Percentiles rank a stretch among this genome's conserved stretches.
Conservation (phyloP, 352 stramenopile species). For the Phytophthora quininea region DNA sequence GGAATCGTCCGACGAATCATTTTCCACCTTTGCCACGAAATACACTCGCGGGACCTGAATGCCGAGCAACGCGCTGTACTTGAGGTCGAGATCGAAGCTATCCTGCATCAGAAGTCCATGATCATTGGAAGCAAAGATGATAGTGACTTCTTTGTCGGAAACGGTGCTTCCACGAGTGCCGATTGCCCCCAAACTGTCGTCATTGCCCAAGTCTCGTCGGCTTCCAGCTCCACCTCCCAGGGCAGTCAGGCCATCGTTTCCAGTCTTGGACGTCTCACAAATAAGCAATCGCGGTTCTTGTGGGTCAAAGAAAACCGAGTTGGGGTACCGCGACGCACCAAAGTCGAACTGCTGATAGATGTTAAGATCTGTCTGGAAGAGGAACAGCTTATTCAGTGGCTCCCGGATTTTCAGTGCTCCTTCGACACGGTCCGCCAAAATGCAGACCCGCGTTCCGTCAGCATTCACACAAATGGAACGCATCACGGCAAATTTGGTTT, state of each 20-base stretch:
- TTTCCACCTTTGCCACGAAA: slow-evolving; percentile 64
- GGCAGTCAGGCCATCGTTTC: slow-evolving; percentile 29
- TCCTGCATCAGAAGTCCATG: slow-evolving; percentile 93
- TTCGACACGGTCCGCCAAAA: slow-evolving; percentile 85
- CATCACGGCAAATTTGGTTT: slow-evolving; percentile 60
- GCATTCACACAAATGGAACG: slow-evolving; percentile 85
- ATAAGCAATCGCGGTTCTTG: slow-evolving; percentile 87
- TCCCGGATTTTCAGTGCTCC: slow-evolving; percentile 80
- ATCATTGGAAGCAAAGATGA: slow-evolving; percentile 93
- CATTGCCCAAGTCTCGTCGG: slow-evolving; percentile 24
- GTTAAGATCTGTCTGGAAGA: slow-evolving; percentile 92
- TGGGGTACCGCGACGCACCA: slow-evolving; percentile 67
- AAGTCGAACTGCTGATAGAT: slow-evolving; percentile 92
- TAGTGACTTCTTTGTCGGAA: slow-evolving; percentile 87
- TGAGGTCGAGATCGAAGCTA: slow-evolving; percentile 84
- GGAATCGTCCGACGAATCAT: slow-evolving; percentile 39
- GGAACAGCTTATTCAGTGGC: slow-evolving; percentile 85
- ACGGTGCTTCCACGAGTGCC: slow-evolving; percentile 33
- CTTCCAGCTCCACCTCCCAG: neutral
- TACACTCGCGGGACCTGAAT: slow-evolving; percentile 87
- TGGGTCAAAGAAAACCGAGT: slow-evolving; percentile 91
- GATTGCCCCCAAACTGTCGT: slow-evolving; percentile 22
- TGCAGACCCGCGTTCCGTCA: slow-evolving; percentile 89
- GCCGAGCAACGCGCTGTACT: slow-evolving; percentile 83
- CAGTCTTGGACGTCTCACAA: slow-evolving; percentile 79